phyloP scores from a whole-genome alignment of 495 filamentous ascomycete genomes.

The Hyaloscypha bicolor region DNA sequence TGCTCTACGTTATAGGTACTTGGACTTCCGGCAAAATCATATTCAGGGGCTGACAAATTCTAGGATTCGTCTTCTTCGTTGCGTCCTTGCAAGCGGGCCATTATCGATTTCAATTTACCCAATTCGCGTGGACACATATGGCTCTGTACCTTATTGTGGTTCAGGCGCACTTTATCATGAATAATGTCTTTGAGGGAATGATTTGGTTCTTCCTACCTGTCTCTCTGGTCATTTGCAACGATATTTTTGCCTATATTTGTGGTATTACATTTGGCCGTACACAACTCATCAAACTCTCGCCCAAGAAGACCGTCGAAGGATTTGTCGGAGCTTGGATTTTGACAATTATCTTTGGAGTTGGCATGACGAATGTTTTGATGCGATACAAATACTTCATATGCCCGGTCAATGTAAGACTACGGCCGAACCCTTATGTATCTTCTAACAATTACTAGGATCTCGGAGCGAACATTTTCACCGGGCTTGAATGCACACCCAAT shows the following conservation, averaged over 20 bases:
- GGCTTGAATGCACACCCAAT: conserved; percentile 91
- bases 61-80: conserved; percentile 99
- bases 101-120: conserved; percentile 97
- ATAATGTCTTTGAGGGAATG: conserved; percentile 99
- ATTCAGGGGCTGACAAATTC: conserved; percentile 25
- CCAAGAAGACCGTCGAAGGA: conserved; percentile 99
- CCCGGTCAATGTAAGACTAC: conserved; percentile 73
- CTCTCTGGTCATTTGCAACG: conserved; percentile 94
- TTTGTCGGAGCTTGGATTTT: conserved; percentile 97
- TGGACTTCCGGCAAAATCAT: conserved; percentile 1
- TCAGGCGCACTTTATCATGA: conserved; percentile 99
- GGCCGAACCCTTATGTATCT: not conserved
- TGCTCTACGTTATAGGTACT: conserved; percentile 94
- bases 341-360: conserved; percentile 82
- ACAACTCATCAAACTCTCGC: conserved; percentile 95
- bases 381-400: conserved; percentile 98
- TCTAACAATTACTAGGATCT: conserved; percentile 60
- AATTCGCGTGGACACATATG: conserved; percentile 99
- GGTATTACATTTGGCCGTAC: conserved; percentile 97
- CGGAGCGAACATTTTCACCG: conserved; percentile 87
- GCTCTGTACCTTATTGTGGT: conserved; percentile 96
- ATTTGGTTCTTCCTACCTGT: conserved; percentile 99
- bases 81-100: conserved; percentile 92
- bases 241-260: conserved; percentile 98
- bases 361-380: conserved; percentile 86